These are phyloP conservation scores for Lanmaoa rubissima DNA, from an alignment of 768 basidiomycete species.

Conservation along the genomic window DNA sequence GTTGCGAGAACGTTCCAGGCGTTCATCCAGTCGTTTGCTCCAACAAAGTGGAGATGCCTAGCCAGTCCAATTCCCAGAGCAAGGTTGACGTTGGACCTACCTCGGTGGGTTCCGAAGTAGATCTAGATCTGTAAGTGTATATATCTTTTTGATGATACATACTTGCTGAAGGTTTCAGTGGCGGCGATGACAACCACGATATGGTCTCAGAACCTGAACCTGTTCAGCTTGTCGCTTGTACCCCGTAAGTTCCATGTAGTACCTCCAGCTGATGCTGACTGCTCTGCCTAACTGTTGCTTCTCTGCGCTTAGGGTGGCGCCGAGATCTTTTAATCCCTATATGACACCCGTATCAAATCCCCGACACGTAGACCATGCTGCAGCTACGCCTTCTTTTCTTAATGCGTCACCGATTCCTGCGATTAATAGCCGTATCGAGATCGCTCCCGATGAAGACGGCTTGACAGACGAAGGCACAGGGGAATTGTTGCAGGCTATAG, in stretches of 20 bases:
- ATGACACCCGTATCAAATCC: conserved; percentile 29
- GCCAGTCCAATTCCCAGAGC: background rate
- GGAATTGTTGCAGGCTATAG: conserved; percentile 16
- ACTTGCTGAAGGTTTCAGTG: background rate
- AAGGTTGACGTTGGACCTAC: background rate
- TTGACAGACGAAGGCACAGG: background rate
- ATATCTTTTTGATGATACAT: background rate
- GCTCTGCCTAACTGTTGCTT: background rate
- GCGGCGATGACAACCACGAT: background rate
- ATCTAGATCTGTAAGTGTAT: conserved; percentile 11
- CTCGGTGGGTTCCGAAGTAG: background rate
- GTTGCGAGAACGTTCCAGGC: background rate
- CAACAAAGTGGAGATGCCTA: background rate
- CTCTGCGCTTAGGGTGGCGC: conserved; percentile 8
- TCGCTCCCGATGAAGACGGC: background rate
- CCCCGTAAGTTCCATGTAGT: conserved; percentile 18
- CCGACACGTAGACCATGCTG: conserved; percentile 2
- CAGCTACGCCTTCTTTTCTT: background rate
- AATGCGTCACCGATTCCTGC: conserved; percentile 7
- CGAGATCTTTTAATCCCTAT: conserved; percentile 22
- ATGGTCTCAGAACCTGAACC: background rate
- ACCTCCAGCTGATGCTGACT: background rate
- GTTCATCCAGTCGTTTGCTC: background rate
- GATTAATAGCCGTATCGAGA: background rate
- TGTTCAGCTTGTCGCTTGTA: conserved; percentile 1